Evolutionary conservation across 1,139 yeast species (phyloP).

Genomic region (Kodamaea arcana): DNA sequence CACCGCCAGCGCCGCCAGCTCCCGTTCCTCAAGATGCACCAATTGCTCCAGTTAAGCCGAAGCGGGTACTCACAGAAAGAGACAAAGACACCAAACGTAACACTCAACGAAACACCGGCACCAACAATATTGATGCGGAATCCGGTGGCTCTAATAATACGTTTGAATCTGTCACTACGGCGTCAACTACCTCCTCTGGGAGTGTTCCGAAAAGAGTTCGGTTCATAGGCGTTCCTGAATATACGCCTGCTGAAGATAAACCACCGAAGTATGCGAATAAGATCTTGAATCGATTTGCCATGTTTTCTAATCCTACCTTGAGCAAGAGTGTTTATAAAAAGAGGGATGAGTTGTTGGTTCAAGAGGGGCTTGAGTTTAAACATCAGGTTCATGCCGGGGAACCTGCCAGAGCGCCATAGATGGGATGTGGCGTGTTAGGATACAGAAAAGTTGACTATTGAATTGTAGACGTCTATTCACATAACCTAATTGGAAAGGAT

Average conservation of each 20-base stretch:
- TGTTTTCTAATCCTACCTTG: constrained; percentile 26
- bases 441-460: too few species aligned
- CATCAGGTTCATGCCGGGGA: constrained; percentile 21
- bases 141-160: constrained; percentile 8
- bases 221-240: constrained; percentile 50
- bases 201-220: constrained; percentile 39
- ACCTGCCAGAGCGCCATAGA: too few species aligned
- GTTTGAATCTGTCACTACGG: constrained; percentile 8
- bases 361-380: constrained; percentile 51
- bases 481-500: too few species aligned
- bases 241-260: constrained; percentile 52
- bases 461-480: too few species aligned
- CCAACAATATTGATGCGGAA: constrained; percentile 12
- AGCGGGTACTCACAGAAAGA: constrained; percentile 11
- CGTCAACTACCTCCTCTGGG: constrained; percentile 10
- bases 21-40: not conserved
- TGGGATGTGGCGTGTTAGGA: too few species aligned
- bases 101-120: constrained; percentile 29
- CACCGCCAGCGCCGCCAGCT: not conserved
- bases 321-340: constrained; percentile 20
- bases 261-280: constrained; percentile 47
- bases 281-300: constrained; percentile 45
- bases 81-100: constrained; percentile 33
- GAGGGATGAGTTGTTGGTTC: constrained; percentile 46
- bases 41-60: constrained; percentile 5